A percentile compares a stretch with the other conserved stretches of the same genome.
phyloP scores from a whole-genome alignment of 495 filamentous ascomycete genomes.

The Neurospora sublineolata region DNA sequence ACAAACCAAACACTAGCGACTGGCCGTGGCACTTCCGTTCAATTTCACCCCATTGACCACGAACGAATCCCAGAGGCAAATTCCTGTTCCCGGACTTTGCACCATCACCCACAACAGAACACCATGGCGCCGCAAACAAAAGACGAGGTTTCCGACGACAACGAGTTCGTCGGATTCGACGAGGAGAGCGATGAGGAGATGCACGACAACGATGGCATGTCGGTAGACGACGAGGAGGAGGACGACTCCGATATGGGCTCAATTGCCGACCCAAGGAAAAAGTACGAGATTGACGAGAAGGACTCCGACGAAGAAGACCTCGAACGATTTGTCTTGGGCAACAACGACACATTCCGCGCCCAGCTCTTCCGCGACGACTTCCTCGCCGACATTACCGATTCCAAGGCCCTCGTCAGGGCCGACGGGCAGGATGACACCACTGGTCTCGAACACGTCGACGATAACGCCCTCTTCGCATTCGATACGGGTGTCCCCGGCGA shows the following conservation, averaged over 20 bases:
- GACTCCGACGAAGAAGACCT: conserved; percentile 74
- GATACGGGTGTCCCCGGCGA: conserved; percentile 29
- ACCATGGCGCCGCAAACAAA: conserved; percentile 7
- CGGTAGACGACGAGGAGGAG: conserved; percentile 23
- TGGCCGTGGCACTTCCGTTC: conserved; percentile 1
- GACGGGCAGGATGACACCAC: conserved; percentile 16
- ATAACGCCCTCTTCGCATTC: conserved; percentile 47
- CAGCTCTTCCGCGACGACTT: conserved; percentile 45
- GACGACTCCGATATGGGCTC: not conserved
- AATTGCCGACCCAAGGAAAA: not conserved
- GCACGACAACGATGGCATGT: conserved; percentile 2
- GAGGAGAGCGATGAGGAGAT: conserved; percentile 17
- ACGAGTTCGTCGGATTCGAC: conserved; percentile 25
- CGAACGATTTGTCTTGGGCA: conserved; percentile 76
- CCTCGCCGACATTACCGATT: conserved; percentile 16
- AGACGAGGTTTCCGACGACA: conserved; percentile 16
- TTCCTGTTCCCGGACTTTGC: not conserved
- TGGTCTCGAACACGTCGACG: conserved; percentile 42
- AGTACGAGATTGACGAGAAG: conserved; percentile 40
- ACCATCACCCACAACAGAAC: not conserved
- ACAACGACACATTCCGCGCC: conserved; percentile 64
- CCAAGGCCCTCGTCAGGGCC: conserved; percentile 22
- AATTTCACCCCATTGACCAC: not conserved
- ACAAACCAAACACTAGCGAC: conserved; percentile 2
- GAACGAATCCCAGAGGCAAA: not conserved